phyloP scores from a whole-genome alignment of 2,329 filamentous ascomycete species.

The Geoglossum cookeanum region DNA sequence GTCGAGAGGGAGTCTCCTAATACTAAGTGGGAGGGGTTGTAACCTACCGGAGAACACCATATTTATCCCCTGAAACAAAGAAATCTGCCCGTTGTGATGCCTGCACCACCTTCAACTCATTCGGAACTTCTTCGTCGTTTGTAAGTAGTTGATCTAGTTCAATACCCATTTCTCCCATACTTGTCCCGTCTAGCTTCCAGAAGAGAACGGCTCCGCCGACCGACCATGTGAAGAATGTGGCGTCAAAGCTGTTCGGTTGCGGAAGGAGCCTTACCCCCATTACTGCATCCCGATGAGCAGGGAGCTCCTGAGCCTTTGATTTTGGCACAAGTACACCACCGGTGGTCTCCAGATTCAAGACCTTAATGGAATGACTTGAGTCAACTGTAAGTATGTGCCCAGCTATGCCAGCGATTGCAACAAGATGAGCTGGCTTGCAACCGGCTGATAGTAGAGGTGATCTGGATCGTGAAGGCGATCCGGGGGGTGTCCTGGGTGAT shows the following conservation, averaged over 20 bases:
- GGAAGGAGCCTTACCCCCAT: slow-evolving; percentile 53
- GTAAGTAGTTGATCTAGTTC: slow-evolving; percentile 43
- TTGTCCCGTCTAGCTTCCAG: slow-evolving; percentile 58
- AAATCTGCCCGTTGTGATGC: slow-evolving; percentile 42
- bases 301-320: slow-evolving; percentile 21
- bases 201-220: slow-evolving; percentile 60
- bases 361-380: slow-evolving; percentile 50
- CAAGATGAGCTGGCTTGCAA: slow-evolving; percentile 24
- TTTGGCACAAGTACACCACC: slow-evolving; percentile 16
- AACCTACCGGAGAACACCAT: slow-evolving; percentile 50
- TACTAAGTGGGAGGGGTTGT: background rate
- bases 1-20: background rate
- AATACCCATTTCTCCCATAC: slow-evolving; percentile 44
- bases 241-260: slow-evolving; percentile 37
- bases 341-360: slow-evolving; percentile 29
- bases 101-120: slow-evolving; percentile 38
- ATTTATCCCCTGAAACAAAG: slow-evolving; percentile 68
- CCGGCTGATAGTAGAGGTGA: slow-evolving; percentile 12
- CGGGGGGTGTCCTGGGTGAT: slow-evolving; percentile 13
- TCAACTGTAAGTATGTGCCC: slow-evolving; percentile 59
- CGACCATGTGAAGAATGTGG: slow-evolving; percentile 81
- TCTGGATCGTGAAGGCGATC: slow-evolving; percentile 7
- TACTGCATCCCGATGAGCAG: slow-evolving; percentile 38
- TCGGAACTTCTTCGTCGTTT: slow-evolving; percentile 26
- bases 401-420: slow-evolving; percentile 49